Evolutionary conservation across 352 stramenopile species (phyloP).

Genomic region (Phytophthora multivora): DNA sequence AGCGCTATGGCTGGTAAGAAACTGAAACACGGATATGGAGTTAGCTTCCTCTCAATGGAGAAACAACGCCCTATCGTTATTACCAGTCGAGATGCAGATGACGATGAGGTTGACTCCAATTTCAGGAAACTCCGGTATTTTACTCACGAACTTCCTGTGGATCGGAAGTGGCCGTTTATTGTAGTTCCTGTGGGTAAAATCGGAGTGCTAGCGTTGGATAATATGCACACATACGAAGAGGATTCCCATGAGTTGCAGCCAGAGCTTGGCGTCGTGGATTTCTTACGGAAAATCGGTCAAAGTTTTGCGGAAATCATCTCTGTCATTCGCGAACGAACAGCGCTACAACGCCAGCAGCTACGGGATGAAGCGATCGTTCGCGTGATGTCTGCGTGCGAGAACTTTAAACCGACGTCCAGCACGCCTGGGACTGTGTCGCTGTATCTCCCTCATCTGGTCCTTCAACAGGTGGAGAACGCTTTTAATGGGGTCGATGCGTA

Average conservation of each 20-base stretch:
- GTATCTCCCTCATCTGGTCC: slow-evolving; percentile 48
- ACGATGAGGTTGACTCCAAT: background rate
- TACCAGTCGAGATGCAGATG: slow-evolving; percentile 19
- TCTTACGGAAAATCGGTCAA: slow-evolving; percentile 52
- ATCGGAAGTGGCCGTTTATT: slow-evolving; percentile 67
- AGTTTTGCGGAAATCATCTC: slow-evolving; percentile 27
- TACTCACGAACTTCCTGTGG: slow-evolving; percentile 21
- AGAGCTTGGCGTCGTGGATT: slow-evolving; percentile 81
- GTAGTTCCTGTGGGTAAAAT: slow-evolving; percentile 52
- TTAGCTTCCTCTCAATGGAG: slow-evolving; percentile 61
- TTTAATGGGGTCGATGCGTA: slow-evolving; percentile 72
- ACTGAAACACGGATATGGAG: slow-evolving; percentile 54
- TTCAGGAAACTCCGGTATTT: slow-evolving; percentile 48
- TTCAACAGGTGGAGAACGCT: slow-evolving; percentile 58
- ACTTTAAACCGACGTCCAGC: slow-evolving; percentile 27
- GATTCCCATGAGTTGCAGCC: slow-evolving; percentile 49
- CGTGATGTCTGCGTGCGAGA: slow-evolving; percentile 60
- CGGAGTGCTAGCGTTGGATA: slow-evolving; percentile 67
- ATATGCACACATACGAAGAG: slow-evolving; percentile 56
- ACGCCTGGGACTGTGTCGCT: slow-evolving; percentile 15
- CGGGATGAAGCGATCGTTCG: slow-evolving; percentile 47
- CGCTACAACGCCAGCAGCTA: slow-evolving; percentile 14
- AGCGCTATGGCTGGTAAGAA: slow-evolving; percentile 73
- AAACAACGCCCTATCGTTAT: slow-evolving; percentile 49
- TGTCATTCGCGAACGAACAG: slow-evolving; percentile 14